Evolutionary conservation across 805 yeast species (phyloP), one percentile per base, ranked within the genome.

Genomic region (Candida nanaspora): DNA sequence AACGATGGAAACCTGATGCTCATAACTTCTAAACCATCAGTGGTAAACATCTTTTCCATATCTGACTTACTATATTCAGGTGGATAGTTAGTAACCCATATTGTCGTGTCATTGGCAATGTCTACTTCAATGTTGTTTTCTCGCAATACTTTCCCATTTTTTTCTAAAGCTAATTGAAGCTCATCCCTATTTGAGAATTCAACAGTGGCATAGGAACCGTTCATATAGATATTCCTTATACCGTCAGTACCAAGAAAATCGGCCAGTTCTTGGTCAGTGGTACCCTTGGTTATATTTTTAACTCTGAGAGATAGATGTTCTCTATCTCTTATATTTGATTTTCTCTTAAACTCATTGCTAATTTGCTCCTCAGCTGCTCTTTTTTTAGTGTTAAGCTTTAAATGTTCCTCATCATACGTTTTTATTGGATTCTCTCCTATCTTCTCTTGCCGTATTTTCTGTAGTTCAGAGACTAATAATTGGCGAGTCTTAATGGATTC

Each of bases 11-110:
- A 64, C 38, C 95, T 62, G 0, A 81, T 61, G 38, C 74, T 70
- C 2, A 74, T 45, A 3, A 78, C 35, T 10, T 43, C 42, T 3
- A 78, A 29, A 9, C 42, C 41, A 20, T 16, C 14, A 3, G 5
- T 53, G 0, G 53, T 41, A 51, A 85, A 79, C 10, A 73, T 18
- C 0, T 51, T 45, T 14, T 51, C 48, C 0, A 86, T 38, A 4
- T 68, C 61, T 0, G 55, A 57, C 20, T 63, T 62, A 0, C 68
- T 65, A 43, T 56, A 72, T 1, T 61, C 51, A 2, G 86, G 81
- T 0, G 94, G 88, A 50, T 74, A 85, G 51, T 86, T 86, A 0
- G 89, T 74, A 2, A 80, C 78, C 82, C 86, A 86, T 1, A 86
- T 43, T 0, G 87, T 81, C 29, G 74, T 63, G 13, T 71, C 63